Evolutionary conservation across 73 alveolate genomes (phyloP).

Genomic region (Paramecium tetraurelia): DNA sequence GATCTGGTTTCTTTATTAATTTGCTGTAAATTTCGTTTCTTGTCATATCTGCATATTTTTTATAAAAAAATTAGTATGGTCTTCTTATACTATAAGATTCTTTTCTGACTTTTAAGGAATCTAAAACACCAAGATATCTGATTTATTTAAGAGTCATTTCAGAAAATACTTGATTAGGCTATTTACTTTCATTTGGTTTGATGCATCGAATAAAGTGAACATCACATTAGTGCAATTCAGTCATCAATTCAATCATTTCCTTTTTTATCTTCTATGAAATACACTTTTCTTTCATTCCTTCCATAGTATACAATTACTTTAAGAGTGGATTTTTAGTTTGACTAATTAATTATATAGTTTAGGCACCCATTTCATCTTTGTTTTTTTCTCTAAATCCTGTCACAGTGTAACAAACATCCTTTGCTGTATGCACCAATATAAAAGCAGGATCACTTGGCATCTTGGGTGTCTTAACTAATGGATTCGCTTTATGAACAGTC

Average conservation of each 20-base stretch:
- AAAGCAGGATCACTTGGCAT: slow-evolving; percentile 64
- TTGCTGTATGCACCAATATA: slow-evolving; percentile 85
- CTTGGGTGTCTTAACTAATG: slow-evolving; percentile 27
- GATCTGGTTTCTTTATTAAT: background rate
- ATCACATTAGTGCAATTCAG: slow-evolving; percentile 77
- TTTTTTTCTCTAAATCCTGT: slow-evolving; percentile 89
- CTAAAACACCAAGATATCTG: slow-evolving; percentile 98
- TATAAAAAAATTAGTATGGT: slow-evolving; percentile 82
- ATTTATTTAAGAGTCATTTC: slow-evolving; percentile 87
- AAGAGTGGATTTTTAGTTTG: slow-evolving; percentile 1
- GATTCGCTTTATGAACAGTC: slow-evolving; percentile 47
- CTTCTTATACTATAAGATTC: slow-evolving; percentile 90
- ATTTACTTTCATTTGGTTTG: slow-evolving; percentile 92
- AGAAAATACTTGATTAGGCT: slow-evolving; percentile 58
- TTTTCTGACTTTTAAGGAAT: slow-evolving; percentile 89
- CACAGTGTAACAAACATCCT: slow-evolving; percentile 82
- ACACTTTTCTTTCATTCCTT: slow-evolving; percentile 70
- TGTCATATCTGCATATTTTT: slow-evolving; percentile 80
- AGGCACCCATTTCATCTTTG: slow-evolving; percentile 73
- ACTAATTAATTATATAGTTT: background rate
- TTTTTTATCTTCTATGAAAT: slow-evolving; percentile 65
- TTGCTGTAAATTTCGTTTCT: background rate
- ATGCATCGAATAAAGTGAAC: slow-evolving; percentile 93
- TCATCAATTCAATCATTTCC: slow-evolving; percentile 91
- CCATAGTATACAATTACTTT: slow-evolving; percentile 66